Base-by-base conservation (phyloP, 2,329 filamentous ascomycete species). In the Fusarium torreyae region DNA sequence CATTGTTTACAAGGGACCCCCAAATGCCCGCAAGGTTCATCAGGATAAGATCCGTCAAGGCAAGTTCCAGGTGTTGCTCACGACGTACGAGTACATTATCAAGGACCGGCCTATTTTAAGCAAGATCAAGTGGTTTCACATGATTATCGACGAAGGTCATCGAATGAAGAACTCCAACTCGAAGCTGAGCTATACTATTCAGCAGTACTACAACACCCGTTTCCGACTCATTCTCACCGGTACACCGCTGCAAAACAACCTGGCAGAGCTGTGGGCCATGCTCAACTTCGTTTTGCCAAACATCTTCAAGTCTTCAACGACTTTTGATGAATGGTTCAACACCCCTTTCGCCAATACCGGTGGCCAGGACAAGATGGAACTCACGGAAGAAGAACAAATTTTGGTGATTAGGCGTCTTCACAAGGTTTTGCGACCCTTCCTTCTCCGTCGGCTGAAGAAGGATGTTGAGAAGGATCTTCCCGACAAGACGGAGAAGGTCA, bases 261-360 rank as follows among this genome's bases (percentile, higher is more conserved):
- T 99, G 40, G 90, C 94, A 5, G 96, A 99, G 79, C 84, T 99
- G 75, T 99, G 96, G 96, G 94, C 96, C 26, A 91, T 99, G 85
- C 92, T 99, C 76, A 99, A 99, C 83, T 99, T 99, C 80, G 96
- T 98, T 40, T 85, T 99, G 49, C 96, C 96, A 5, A 98, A 94
- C 74, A 99, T 99, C 72, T 99, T 99, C 90, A 99, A 99, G 80
- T 98, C 96, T 3, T 94, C 95, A 67, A 98, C 96, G 79, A 98
- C 95, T 3, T 99, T 99, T 77, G 96, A 99, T 79, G 96, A 99
- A 80, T 99, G 96, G 96, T 99, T 99, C 89, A 99, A 98, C 79
- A 99, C 96, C 26, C 96, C 96, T 0, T 99, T 99, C 79, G 96
- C 96, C 73, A 99, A 99, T 78, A 99, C 96, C 7, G 96, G 96